These are phyloP conservation scores for Rauvolfia tetraphylla DNA, from an alignment of 257 asterid genomes.

Conservation along the genomic window DNA sequence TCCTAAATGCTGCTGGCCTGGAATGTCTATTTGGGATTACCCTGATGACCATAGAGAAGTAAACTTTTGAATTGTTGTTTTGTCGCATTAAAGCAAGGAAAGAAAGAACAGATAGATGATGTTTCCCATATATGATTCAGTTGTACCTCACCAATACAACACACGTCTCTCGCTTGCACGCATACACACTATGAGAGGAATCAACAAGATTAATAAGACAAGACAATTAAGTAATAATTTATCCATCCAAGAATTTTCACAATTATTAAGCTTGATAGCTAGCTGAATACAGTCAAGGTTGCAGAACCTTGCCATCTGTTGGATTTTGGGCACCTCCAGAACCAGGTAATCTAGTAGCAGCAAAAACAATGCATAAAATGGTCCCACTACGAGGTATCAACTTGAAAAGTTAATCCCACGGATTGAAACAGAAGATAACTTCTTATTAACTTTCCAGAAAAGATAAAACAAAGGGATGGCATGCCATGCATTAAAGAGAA, in stretches of 20 bases:
- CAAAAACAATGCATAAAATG: background rate
- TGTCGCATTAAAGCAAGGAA: background rate
- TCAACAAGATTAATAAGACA: background rate
- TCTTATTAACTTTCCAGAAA: background rate
- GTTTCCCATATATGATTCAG: background rate
- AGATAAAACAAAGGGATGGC: background rate
- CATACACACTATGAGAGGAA: background rate
- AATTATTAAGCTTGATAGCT: background rate
- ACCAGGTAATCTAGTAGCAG: background rate
- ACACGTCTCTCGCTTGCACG: background rate
- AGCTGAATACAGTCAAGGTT: too few relatives aligned
- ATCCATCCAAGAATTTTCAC: background rate
- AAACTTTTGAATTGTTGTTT: background rate
- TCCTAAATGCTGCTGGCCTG: conserved; percentile 83
- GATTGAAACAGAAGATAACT: background rate
- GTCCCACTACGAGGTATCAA: background rate
- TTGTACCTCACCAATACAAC: background rate
- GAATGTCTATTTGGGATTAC: conserved; percentile 66
- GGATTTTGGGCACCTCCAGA: background rate
- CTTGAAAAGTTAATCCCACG: background rate
- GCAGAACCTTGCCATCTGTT: background rate
- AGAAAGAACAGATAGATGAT: background rate
- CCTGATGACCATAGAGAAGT: conserved; percentile 40
- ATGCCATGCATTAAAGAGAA: background rate
- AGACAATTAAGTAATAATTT: background rate